Base-by-base conservation (phyloP, 75 land plant genomes). In the Chamaecyparis obtusa region DNA sequence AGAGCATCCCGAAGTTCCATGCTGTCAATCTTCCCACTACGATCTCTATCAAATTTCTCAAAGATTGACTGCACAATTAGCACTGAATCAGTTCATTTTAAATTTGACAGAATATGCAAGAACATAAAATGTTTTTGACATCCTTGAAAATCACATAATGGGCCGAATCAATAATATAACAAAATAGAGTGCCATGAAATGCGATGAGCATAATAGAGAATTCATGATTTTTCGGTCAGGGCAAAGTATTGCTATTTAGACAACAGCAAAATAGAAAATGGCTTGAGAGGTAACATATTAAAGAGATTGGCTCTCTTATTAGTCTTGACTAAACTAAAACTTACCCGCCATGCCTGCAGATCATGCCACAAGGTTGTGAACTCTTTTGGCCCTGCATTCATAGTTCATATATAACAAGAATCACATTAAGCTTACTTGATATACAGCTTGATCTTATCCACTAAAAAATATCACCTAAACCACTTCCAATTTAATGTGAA, bases 21-120 rank as follows among this genome's bases (percentile, higher is more conserved):
- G 0, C 87, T 30, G n/a, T 97, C 99, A 74, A 98, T 97, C 43
- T 86, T 95, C 7, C 99, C 99, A 91, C 96, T 98, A 30, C 94
- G 85, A 88, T 98, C 96, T 44, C 91, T 89, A 86, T 95, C 98
- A 71, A 97, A 95, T 77, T 92, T 95, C 88, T 95, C 95, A 90
- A 98, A 98, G 5, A 92, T 93, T 17, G 82, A 91, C 96, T 98
- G 91, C 56, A 87, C 17, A 87, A n/a, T n/a, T 7, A 84, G 41
- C 36, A 49, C 60, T 32, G 14, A 86, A 44, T 86, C 24, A 44
- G 13, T 21, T 80, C 83, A 80, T 44, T 72, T 72, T 72, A 72
- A 32, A 9, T 32, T 32, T 72, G 15, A 72, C 36, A 72, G 10
- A 30, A 27, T n/a, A 30, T 72, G 27, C 27, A 9, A 80, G 14